Evolutionary conservation across 805 yeast genomes (phyloP).

Genomic region (Yamadazyma laniorum): DNA sequence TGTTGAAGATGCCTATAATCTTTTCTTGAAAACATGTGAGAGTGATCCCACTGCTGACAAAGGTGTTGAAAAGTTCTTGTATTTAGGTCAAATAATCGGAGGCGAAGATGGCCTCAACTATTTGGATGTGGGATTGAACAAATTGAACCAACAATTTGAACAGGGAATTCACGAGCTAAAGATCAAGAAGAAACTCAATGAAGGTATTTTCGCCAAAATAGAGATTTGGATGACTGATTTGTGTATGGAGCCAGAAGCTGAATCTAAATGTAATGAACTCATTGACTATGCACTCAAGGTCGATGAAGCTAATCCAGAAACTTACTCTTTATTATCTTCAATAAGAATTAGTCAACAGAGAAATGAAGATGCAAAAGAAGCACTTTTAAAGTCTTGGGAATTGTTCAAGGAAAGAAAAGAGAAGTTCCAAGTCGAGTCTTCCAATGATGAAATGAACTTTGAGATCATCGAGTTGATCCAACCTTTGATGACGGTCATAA

Average conservation of each 20-base stretch:
- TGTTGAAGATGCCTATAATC: conserved; percentile 71
- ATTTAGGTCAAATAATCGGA: conserved; percentile 88
- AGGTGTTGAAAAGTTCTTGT: conserved; percentile 82
- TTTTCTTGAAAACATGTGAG: conserved; percentile 58
- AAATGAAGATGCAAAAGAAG: conserved; percentile 66
- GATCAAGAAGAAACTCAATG: conserved; percentile 57
- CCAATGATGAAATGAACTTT: conserved; percentile 44
- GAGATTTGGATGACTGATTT: conserved; percentile 98
- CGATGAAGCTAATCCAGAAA: conserved; percentile 67
- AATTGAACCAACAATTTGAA: conserved; percentile 20
- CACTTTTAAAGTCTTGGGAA: conserved; percentile 70
- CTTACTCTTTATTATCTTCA: conserved; percentile 79
- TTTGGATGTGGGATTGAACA: conserved; percentile 60
- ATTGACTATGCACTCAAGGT: conserved; percentile 62
- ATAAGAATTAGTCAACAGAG: conserved; percentile 86
- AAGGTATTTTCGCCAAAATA: conserved; percentile 79
- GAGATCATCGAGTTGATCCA: conserved; percentile 69
- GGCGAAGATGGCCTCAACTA: conserved; percentile 68
- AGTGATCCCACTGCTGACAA: conserved; percentile 62
- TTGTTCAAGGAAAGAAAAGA: conserved; percentile 54
- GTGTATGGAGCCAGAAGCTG: conserved; percentile 93
- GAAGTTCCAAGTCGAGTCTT: conserved; percentile 19
- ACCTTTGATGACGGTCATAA: conserved; percentile 69
- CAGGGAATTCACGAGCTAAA: conserved; percentile 23
- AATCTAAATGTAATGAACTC: conserved; percentile 68